Percentiles rank a stretch among this genome's conserved stretches.
These are phyloP conservation scores for Ogataea methylovora DNA, from an alignment of 805 yeast species.

Conservation along the genomic window DNA sequence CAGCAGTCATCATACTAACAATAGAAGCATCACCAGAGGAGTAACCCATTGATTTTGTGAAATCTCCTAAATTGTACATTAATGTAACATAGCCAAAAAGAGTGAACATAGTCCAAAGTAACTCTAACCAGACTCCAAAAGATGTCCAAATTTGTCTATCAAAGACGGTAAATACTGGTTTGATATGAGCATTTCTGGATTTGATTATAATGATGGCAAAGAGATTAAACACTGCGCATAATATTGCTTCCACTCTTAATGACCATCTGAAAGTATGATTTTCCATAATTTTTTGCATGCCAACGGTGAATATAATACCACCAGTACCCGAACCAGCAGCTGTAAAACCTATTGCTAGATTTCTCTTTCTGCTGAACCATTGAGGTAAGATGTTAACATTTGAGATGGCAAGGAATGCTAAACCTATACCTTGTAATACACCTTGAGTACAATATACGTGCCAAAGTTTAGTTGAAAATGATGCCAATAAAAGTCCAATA, in stretches of 20 bases:
- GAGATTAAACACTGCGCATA: slow-evolving; percentile 26
- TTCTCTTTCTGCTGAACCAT: slow-evolving; percentile 61
- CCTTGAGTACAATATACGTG: slow-evolving; percentile 66
- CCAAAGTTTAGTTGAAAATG: slow-evolving; percentile 54
- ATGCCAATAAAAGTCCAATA: slow-evolving; percentile 51
- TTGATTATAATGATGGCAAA: slow-evolving; percentile 28
- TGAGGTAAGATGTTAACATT: slow-evolving; percentile 56
- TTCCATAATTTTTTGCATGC: slow-evolving; percentile 36
- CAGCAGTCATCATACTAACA: slow-evolving; percentile 52
- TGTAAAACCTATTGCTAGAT: slow-evolving; percentile 40
- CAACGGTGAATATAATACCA: slow-evolving; percentile 42
- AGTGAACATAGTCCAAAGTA: slow-evolving; percentile 35
- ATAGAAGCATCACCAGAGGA: slow-evolving; percentile 45
- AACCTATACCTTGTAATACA: slow-evolving; percentile 48
- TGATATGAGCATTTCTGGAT: slow-evolving; percentile 29
- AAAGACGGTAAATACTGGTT: slow-evolving; percentile 29
- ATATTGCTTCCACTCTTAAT: slow-evolving; percentile 37
- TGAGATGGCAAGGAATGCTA: slow-evolving; percentile 52
- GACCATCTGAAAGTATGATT: slow-evolving; percentile 39
- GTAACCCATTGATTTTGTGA: slow-evolving; percentile 54
- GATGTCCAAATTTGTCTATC: slow-evolving; percentile 32
- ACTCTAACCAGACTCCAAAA: slow-evolving; percentile 34
- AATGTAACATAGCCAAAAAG: slow-evolving; percentile 55
- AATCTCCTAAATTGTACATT: slow-evolving; percentile 52
- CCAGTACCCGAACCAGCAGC: slow-evolving; percentile 48